These are phyloP conservation scores for Basipetospora chlamydospora DNA, from an alignment of 2,329 filamentous ascomycete genomes.

Conservation along the genomic window DNA sequence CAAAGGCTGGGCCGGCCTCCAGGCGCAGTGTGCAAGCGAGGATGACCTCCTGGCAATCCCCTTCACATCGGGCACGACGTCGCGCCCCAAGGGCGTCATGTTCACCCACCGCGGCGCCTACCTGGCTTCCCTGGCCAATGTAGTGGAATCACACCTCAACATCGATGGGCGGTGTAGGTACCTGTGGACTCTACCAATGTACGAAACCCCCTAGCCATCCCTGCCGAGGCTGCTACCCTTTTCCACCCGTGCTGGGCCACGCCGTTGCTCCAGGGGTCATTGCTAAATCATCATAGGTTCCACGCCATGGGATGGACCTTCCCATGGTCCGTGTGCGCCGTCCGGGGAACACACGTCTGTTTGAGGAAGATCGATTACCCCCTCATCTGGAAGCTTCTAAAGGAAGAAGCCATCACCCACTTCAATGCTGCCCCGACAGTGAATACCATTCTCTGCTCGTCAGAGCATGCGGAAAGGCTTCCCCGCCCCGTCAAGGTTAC, in stretches of 20 bases:
- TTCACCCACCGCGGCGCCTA: constrained; percentile 84
- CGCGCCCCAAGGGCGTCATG: constrained; percentile 80
- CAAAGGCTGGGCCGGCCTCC: constrained; percentile 64
- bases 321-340: constrained; percentile 84
- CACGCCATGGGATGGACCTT: constrained; percentile 71
- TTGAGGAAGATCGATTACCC: constrained; percentile 91
- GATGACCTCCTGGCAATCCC: constrained; percentile 74
- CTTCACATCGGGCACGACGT: constrained; percentile 90
- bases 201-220: too few species aligned
- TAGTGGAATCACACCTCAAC: constrained; percentile 81
- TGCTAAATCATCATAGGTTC: constrained; percentile 27
- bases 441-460: constrained; percentile 79
- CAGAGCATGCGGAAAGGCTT: constrained; percentile 58
- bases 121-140: constrained; percentile 68
- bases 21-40: constrained; percentile 57
- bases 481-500: constrained; percentile 66
- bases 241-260: not conserved
- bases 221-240: not conserved
- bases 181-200: constrained; percentile 88
- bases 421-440: constrained; percentile 95
- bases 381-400: constrained; percentile 78
- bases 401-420: constrained; percentile 77
- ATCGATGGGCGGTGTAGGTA: constrained; percentile 57
- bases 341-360: constrained; percentile 88
- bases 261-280: too few species aligned